phyloP scores from a whole-genome alignment of 2,329 filamentous ascomycete species.

The Ceratocystis harringtonii region DNA sequence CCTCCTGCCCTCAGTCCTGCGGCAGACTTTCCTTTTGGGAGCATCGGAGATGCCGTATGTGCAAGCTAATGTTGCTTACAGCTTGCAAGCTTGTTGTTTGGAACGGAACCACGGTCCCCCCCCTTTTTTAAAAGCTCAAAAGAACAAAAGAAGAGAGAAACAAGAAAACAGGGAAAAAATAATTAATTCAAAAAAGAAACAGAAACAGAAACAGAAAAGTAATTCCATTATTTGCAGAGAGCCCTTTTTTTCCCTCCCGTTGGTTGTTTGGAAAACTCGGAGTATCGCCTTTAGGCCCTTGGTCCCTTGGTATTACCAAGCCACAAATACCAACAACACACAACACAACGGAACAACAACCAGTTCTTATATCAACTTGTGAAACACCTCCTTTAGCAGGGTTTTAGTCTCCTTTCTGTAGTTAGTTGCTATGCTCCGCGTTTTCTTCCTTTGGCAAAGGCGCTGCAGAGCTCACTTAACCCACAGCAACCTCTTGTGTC shows the following conservation, averaged over 20 bases:
- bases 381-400: background rate
- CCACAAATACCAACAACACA: background rate
- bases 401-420: background rate
- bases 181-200: background rate
- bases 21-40: background rate
- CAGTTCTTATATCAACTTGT: background rate
- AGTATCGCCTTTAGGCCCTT: background rate
- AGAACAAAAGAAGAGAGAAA: background rate
- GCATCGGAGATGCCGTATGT: constrained; percentile 8
- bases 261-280: background rate
- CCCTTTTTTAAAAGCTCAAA: background rate
- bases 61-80: background rate
- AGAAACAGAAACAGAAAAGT: background rate
- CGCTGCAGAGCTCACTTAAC: no score
- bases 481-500: no score
- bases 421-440: no score
- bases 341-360: background rate
- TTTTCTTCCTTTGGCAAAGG: no score
- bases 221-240: no score
- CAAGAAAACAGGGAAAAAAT: background rate
- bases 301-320: background rate
- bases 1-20: background rate
- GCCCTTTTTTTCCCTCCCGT: background rate
- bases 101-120: no score
- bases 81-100: background rate